Base-by-base conservation (phyloP, 164 flowering plant species). In the Aristolochia californica region DNA sequence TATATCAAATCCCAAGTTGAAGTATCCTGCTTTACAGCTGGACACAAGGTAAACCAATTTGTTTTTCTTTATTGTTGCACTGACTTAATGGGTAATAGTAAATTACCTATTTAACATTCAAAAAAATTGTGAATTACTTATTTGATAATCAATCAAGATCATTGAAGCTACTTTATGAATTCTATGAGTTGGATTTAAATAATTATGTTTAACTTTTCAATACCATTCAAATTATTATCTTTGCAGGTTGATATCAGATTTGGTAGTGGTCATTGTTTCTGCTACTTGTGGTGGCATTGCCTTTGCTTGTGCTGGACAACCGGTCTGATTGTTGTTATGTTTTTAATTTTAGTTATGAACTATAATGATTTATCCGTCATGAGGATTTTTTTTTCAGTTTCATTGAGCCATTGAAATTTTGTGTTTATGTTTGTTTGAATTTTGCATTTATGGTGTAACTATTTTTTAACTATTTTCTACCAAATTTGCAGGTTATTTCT, bases 281-380 rank as follows among this genome's bases (percentile, higher is more conserved):
- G 99, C 96, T 70, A 78, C 97, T 64, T 87, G 91, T 77, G 99
- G 99, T 70, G 99, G 99, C 51, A 89, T 93, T 61, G 96, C 90
- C 34, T 93, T 89, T 74, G 96, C 99, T 55, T 89, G 88, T 78
- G 91, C 87, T 66, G 99, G 99, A 66, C 97, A 89, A 68, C 97
- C 97, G 80, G 98, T 93, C 30, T 52, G 86, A 56, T 57, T 51
- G 30, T 48, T 62, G 8, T 62, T 18, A 7, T 55, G 25, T 45
- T 18, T 43, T 53, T 43, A 24, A 15, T 50, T 66, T 56, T 69
- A 20, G 45, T 72, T 57, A 54, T 47, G 60, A 60, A 53, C 22
- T 17, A 47, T 7, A 47, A 20, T 47, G 4, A 47, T 14, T 47
- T 17, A n/a, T 47, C 4, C 18, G 12, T 17, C 8, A 5, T 5